Conservation (phyloP, 495 filamentous ascomycete genomes). For the Xylaria intraflava region DNA sequence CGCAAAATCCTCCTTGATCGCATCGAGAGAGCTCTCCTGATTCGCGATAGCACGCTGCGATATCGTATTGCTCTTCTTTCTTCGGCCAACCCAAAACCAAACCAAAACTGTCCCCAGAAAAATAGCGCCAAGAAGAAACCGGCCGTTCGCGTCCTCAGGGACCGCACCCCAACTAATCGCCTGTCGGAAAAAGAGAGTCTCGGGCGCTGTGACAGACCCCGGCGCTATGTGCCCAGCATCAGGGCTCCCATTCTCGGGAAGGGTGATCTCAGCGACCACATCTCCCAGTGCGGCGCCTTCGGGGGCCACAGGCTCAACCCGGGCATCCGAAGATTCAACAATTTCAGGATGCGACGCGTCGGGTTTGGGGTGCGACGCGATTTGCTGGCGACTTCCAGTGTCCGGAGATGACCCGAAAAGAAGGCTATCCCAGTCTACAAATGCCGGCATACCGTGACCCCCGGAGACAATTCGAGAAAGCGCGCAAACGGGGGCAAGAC, state of each 20-base stretch:
- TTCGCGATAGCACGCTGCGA: neutral
- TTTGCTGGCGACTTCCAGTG: slow-evolving; percentile 1
- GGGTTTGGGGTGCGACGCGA: slow-evolving; percentile 1
- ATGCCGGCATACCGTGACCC: slow-evolving; percentile 13
- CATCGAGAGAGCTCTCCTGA: neutral
- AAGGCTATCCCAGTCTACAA: slow-evolving; percentile 15
- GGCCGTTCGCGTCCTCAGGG: neutral
- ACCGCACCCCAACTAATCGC: neutral
- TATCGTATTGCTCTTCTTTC: neutral
- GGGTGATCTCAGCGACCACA: neutral
- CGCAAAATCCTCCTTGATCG: slow-evolving; percentile 3
- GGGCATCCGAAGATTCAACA: neutral
- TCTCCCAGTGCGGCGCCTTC: neutral
- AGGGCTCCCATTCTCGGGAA: neutral
- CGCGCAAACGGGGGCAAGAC: neutral
- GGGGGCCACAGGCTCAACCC: neutral
- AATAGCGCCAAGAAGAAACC: slow-evolving; percentile 2
- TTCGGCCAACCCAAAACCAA: neutral
- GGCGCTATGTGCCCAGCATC: neutral
- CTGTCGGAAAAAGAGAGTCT: neutral
- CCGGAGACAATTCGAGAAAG: slow-evolving; percentile 5
- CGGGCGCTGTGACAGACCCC: neutral
- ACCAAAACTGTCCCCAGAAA: neutral
- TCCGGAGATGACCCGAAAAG: slow-evolving; percentile 8
- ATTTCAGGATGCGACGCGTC: slow-evolving; percentile 1